Conservation (phyloP, 116 monocot genomes). For the Phalaenopsis hybrid region DNA sequence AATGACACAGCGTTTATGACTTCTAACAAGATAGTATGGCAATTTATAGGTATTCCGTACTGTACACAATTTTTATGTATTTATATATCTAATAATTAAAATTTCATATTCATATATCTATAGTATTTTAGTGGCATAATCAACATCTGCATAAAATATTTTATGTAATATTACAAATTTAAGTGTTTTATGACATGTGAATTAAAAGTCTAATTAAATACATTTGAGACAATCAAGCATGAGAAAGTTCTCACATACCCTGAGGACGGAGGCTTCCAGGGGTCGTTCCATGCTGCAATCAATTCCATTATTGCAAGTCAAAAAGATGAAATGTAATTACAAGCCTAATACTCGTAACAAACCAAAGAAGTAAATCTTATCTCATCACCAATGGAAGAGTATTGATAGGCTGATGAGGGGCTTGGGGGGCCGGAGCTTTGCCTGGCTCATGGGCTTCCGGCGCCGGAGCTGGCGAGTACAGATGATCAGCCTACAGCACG, state of each 20-base stretch:
- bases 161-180: no score
- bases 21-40: no score
- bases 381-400: not conserved
- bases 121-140: no score
- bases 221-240: no score
- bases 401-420: no score
- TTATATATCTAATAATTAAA: not conserved
- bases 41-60: no score
- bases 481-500: not conserved
- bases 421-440: not conserved
- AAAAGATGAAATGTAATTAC: not conserved
- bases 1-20: not conserved
- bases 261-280: conserved; percentile 10
- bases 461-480: not conserved
- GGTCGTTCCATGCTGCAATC: conserved; percentile 5
- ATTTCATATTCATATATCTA: no score
- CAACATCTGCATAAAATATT: not conserved
- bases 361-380: not conserved
- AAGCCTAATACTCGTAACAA: not conserved
- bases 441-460: not conserved
- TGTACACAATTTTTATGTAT: not conserved
- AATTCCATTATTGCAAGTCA: not conserved
- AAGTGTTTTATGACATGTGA: no score
- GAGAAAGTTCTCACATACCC: not conserved
- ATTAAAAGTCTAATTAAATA: no score